These are phyloP conservation scores for Candida glaebosa DNA, from an alignment of 805 yeast species.

Conservation along the genomic window DNA sequence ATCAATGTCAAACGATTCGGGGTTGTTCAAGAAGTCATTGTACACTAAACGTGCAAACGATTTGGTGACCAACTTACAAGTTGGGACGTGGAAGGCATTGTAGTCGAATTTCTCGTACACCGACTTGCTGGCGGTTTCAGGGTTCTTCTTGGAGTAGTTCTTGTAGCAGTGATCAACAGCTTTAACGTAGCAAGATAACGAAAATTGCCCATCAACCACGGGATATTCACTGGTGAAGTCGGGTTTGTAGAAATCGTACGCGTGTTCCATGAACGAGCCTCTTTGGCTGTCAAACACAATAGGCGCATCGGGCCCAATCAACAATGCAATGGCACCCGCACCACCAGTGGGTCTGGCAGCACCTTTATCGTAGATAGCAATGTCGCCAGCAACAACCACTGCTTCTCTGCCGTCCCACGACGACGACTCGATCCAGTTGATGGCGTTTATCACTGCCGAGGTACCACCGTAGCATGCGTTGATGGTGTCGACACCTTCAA, in stretches of 20 bases:
- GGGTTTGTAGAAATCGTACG: slow-evolving; percentile 97
- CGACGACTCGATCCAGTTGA: slow-evolving; percentile 94
- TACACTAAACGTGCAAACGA: slow-evolving; percentile 88
- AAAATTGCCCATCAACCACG: slow-evolving; percentile 94
- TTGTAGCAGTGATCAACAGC: slow-evolving; percentile 88
- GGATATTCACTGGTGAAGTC: slow-evolving; percentile 96
- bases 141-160: slow-evolving; percentile 70
- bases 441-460: slow-evolving; percentile 84
- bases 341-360: slow-evolving; percentile 99
- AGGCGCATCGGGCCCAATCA: slow-evolving; percentile 98
- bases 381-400: slow-evolving; percentile 94
- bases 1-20: slow-evolving; percentile 49
- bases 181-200: slow-evolving; percentile 88
- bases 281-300: slow-evolving; percentile 84
- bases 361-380: slow-evolving; percentile 95
- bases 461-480: slow-evolving; percentile 99
- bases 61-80: slow-evolving; percentile 91
- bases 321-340: slow-evolving; percentile 92
- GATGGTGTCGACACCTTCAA: slow-evolving; percentile 93
- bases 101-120: slow-evolving; percentile 75
- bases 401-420: slow-evolving; percentile 99
- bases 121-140: slow-evolving; percentile 42
- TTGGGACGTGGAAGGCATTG: slow-evolving; percentile 97
- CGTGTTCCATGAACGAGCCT: slow-evolving; percentile 95
- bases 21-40: slow-evolving; percentile 79